A percentile compares a stretch with the other conserved stretches of the same genome.
Conservation (phyloP, 225 moss, liverwort and hornwort genomes). For the Sphagnum contortum region DNA sequence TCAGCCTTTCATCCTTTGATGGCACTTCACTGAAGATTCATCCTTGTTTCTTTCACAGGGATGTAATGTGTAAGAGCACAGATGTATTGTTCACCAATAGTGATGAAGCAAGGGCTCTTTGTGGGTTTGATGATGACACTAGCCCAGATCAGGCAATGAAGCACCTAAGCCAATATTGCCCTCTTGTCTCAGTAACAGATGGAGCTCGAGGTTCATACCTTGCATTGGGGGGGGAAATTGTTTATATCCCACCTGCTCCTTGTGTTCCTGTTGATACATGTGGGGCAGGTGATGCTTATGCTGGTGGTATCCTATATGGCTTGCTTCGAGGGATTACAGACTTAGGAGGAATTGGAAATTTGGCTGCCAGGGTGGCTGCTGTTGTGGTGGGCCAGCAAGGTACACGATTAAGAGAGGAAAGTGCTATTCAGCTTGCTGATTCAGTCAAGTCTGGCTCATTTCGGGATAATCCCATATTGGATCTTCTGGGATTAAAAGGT, state of each 20-base stretch:
- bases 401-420: slow-evolving; percentile 69
- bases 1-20: neutral
- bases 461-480: slow-evolving; percentile 37
- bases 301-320: slow-evolving; percentile 77
- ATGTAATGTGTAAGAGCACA: slow-evolving; percentile 71
- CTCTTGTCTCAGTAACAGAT: slow-evolving; percentile 85
- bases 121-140: slow-evolving; percentile 31
- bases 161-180: slow-evolving; percentile 57
- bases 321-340: slow-evolving; percentile 71
- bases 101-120: slow-evolving; percentile 74
- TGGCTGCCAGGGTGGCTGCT: slow-evolving; percentile 86
- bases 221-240: slow-evolving; percentile 58
- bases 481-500: slow-evolving; percentile 43
- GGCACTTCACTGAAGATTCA: slow-evolving; percentile 2
- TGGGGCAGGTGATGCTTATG: slow-evolving; percentile 96
- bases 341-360: slow-evolving; percentile 58
- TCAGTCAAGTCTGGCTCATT: slow-evolving; percentile 41
- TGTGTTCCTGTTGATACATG: slow-evolving; percentile 87
- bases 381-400: slow-evolving; percentile 95
- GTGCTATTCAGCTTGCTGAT: slow-evolving; percentile 55
- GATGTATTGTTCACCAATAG: slow-evolving; percentile 77
- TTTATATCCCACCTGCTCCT: slow-evolving; percentile 54
- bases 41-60: slow-evolving; percentile 33
- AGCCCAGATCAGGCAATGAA: slow-evolving; percentile 53
- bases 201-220: slow-evolving; percentile 86